Conservation (phyloP, 2,329 filamentous ascomycete species). For the Xylariaceae sp. region DNA sequence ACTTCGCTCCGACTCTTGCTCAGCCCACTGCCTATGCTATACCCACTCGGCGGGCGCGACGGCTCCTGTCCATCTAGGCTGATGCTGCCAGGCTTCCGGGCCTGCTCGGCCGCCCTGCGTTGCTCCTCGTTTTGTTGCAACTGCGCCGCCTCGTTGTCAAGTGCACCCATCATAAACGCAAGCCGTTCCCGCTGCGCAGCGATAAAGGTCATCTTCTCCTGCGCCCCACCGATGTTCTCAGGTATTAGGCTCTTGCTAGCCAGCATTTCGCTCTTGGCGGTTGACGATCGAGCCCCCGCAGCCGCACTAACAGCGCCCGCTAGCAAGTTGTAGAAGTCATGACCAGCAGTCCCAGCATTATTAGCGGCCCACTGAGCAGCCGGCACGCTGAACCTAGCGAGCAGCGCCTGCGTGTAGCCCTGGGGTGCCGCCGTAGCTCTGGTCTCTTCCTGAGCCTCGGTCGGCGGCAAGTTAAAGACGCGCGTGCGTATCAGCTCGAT, state of each 20-base stretch:
- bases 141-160: slow-evolving; percentile 78
- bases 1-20: slow-evolving; percentile 84
- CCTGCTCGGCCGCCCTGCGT: slow-evolving; percentile 28
- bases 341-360: slow-evolving; percentile 52
- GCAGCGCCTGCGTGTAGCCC: slow-evolving; percentile 79
- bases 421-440: slow-evolving; percentile 54
- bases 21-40: slow-evolving; percentile 61
- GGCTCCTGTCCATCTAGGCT: slow-evolving; percentile 45
- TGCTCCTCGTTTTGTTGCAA: slow-evolving; percentile 52
- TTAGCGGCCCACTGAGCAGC: slow-evolving; percentile 63
- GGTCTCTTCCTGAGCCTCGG: slow-evolving; percentile 46
- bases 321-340: slow-evolving; percentile 80
- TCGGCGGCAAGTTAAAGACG: slow-evolving; percentile 77
- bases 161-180: slow-evolving; percentile 73
- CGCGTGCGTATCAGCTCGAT: slow-evolving; percentile 77
- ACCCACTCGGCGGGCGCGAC: slow-evolving; percentile 55
- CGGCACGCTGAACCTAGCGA: slow-evolving; percentile 87
- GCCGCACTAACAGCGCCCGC: slow-evolving; percentile 74
- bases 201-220: slow-evolving; percentile 77
- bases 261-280: slow-evolving; percentile 45
- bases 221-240: slow-evolving; percentile 66
- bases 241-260: slow-evolving; percentile 73
- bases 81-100: slow-evolving; percentile 35
- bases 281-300: slow-evolving; percentile 44
- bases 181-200: slow-evolving; percentile 80